phyloP scores from a whole-genome alignment of 75 land plant genomes.

The Cunninghamia lanceolata region DNA sequence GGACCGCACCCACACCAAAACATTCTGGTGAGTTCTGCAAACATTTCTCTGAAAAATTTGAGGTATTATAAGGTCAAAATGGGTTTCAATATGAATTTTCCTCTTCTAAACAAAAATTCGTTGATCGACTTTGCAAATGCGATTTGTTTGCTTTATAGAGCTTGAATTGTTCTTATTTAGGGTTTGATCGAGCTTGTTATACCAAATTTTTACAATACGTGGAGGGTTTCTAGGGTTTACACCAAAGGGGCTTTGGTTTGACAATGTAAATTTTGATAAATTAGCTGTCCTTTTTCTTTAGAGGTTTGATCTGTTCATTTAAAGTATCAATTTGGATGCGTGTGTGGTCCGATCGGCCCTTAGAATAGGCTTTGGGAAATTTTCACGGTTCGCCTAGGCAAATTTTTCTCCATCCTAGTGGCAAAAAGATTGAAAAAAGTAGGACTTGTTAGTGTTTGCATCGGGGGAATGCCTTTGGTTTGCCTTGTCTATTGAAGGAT shows the following conservation, averaged over 20 bases:
- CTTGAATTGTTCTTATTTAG: background rate
- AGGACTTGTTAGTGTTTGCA: background rate
- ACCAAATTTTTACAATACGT: background rate
- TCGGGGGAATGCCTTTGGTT: background rate
- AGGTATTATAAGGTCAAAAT: background rate
- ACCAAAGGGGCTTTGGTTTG: background rate
- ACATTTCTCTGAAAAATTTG: background rate
- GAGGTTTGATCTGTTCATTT: background rate
- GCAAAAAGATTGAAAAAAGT: background rate
- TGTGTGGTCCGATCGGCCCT: background rate
- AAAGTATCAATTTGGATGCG: background rate
- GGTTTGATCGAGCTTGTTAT: background rate
- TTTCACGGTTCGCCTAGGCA: background rate
- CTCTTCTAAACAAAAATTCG: background rate
- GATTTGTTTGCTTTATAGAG: background rate
- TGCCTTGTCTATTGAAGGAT: background rate
- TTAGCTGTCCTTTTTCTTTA: background rate
- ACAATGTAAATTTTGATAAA: background rate
- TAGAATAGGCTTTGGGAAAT: background rate
- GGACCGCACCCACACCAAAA: background rate
- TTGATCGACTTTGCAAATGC: background rate
- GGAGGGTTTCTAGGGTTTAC: background rate
- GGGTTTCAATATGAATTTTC: background rate
- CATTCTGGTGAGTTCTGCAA: background rate
- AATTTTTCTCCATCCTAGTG: background rate